Evolutionary conservation across 176 grass and related monocot genomes (phyloP).

Genomic region (Carex scoparia): DNA sequence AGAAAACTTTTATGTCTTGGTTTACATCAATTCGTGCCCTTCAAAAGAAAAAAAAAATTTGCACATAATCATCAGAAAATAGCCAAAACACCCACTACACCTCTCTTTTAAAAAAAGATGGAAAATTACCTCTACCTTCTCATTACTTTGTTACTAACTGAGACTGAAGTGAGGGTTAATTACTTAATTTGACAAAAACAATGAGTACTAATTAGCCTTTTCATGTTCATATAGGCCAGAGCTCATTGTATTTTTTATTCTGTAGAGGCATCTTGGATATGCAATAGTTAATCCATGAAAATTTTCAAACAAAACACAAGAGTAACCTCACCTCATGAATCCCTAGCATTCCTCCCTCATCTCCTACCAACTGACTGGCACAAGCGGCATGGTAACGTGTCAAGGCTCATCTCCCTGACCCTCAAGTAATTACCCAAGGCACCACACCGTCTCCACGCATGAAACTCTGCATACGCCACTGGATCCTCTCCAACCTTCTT

Average conservation of each 20-base stretch:
- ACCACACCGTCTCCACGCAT: slow-evolving; percentile 87
- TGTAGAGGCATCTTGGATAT: background rate
- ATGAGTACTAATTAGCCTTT: background rate
- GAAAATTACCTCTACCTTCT: background rate
- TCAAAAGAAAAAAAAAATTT: background rate
- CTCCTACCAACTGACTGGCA: slow-evolving; percentile 69
- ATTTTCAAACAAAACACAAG: background rate
- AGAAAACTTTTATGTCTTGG: background rate
- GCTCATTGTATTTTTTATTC: background rate
- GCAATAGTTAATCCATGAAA: background rate
- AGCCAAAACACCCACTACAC: background rate
- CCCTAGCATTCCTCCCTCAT: slow-evolving; percentile 56
- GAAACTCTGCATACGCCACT: slow-evolving; percentile 80
- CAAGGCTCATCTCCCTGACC: slow-evolving; percentile 70
- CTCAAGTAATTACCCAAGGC: slow-evolving; percentile 64
- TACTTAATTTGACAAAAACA: background rate
- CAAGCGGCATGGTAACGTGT: slow-evolving; percentile 72
- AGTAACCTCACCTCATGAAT: slow-evolving; percentile 36
- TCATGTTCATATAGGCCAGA: background rate
- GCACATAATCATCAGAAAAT: background rate
- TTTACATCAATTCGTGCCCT: background rate
- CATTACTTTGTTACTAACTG: background rate
- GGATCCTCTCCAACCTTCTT: slow-evolving; percentile 67
- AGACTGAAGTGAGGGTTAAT: background rate
- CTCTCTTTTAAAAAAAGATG: background rate